phyloP scores from a whole-genome alignment of 164 flowering plant species.

The Paratinospora sagittata region DNA sequence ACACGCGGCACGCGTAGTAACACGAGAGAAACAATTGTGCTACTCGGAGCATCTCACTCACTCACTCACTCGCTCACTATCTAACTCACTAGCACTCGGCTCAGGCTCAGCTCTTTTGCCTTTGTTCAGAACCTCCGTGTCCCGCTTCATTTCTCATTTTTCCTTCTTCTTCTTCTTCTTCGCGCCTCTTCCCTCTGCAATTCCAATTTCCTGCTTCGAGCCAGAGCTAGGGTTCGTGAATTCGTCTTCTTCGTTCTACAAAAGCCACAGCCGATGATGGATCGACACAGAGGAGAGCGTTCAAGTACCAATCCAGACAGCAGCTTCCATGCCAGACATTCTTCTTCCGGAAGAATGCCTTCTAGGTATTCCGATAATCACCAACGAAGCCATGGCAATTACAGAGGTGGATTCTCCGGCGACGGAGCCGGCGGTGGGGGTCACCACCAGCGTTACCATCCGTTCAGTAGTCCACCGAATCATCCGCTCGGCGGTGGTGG shows the following conservation, averaged over 20 bases:
- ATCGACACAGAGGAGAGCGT: slow-evolving; percentile 24
- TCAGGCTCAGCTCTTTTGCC: too few species aligned
- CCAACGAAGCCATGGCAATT: slow-evolving; percentile 33
- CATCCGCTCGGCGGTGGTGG: slow-evolving; percentile 17
- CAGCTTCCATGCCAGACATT: slow-evolving; percentile 6
- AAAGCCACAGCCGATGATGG: slow-evolving; percentile 9
- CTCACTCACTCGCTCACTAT: too few species aligned
- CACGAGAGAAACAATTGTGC: too few species aligned
- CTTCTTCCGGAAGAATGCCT: slow-evolving; percentile 12
- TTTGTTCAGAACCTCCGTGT: neutral
- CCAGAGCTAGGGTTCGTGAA: slow-evolving; percentile 1
- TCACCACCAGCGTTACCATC: slow-evolving; percentile 11
- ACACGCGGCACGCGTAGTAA: too few species aligned
- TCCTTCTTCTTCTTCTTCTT: neutral
- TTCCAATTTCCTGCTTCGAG: neutral
- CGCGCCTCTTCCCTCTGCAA: neutral
- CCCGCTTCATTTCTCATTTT: neutral
- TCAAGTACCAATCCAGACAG: slow-evolving; percentile 7
- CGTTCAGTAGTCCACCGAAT: slow-evolving; percentile 39
- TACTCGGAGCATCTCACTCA: too few species aligned
- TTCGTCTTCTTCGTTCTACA: neutral
- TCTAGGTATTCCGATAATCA: slow-evolving; percentile 7
- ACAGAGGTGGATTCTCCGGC: slow-evolving; percentile 25
- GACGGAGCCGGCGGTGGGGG: slow-evolving; percentile 11
- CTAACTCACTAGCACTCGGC: too few species aligned